phyloP scores from a whole-genome alignment of 169 alveolate genomes.

The Plasmodium relictum region DNA sequence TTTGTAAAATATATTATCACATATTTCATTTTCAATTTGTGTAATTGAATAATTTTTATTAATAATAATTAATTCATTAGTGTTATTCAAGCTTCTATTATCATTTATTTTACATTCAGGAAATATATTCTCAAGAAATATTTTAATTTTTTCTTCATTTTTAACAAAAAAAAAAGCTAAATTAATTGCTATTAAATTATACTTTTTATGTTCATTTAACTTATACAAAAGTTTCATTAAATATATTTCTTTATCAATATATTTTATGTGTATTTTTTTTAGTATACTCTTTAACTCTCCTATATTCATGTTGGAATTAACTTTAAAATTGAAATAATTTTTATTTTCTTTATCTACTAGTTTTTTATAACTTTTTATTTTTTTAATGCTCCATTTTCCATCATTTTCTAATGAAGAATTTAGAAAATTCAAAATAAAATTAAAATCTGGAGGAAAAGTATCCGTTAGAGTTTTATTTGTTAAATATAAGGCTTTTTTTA shows the following conservation, averaged over 20 bases:
- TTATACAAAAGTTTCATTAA: conserved; percentile 16
- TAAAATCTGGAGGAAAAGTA: conserved; percentile 31
- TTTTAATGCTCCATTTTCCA: conserved; percentile 21
- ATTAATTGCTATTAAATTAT: conserved; percentile 24
- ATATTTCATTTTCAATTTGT: conserved; percentile 24
- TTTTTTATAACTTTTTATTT: conserved; percentile 28
- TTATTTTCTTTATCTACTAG: neutral
- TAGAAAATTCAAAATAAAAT: conserved; percentile 17
- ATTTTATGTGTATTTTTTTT: conserved; percentile 29
- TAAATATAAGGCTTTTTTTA: conserved; percentile 22
- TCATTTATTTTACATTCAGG: neutral
- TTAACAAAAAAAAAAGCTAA: conserved; percentile 33
- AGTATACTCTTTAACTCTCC: conserved; percentile 9
- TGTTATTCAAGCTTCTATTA: conserved; percentile 1
- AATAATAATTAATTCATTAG: neutral
- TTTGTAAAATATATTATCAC: conserved; percentile 33
- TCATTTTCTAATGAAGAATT: neutral
- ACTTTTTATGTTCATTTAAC: conserved; percentile 37
- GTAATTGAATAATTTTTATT: neutral
- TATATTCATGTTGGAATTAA: neutral
- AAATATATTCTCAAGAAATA: conserved; percentile 2
- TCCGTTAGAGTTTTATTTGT: conserved; percentile 40
- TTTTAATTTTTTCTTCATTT: conserved; percentile 41
- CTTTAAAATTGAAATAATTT: conserved; percentile 2
- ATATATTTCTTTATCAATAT: conserved; percentile 17